Evolutionary conservation across 2,329 filamentous ascomycete genomes (phyloP).

Genomic region (Akanthomyces muscarius): DNA sequence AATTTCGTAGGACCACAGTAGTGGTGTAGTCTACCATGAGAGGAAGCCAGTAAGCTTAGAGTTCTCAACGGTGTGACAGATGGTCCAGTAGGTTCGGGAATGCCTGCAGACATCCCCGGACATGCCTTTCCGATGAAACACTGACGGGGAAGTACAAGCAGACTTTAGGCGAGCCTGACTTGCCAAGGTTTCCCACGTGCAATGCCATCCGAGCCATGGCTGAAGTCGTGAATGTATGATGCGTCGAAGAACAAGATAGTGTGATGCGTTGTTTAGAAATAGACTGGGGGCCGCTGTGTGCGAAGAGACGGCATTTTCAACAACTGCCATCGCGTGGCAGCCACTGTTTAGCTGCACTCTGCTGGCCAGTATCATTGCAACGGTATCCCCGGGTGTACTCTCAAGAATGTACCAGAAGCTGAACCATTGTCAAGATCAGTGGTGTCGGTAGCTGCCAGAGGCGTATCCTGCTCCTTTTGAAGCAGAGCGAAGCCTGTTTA

Average conservation of each 20-base stretch:
- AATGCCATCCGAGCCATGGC: slow-evolving; percentile 37
- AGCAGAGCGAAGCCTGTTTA: slow-evolving; percentile 81
- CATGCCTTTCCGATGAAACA: slow-evolving; percentile 17
- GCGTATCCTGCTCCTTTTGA: slow-evolving; percentile 60
- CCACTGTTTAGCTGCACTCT: background rate
- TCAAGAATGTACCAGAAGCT: slow-evolving; percentile 18
- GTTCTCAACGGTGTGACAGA: slow-evolving; percentile 4
- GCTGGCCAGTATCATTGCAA: background rate
- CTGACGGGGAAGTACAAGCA: background rate
- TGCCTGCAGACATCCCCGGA: slow-evolving; percentile 4
- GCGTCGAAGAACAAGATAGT: slow-evolving; percentile 43
- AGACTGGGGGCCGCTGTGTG: background rate
- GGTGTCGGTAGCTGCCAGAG: slow-evolving; percentile 37
- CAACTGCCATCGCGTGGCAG: background rate
- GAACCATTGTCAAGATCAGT: slow-evolving; percentile 27
- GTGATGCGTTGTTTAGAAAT: slow-evolving; percentile 25
- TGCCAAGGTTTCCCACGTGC: slow-evolving; percentile 16
- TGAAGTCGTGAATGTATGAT: slow-evolving; percentile 34
- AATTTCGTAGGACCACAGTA: background rate
- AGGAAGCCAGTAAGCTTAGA: background rate
- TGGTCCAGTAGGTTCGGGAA: slow-evolving; percentile 13
- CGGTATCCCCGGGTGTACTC: background rate
- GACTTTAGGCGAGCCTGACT: background rate
- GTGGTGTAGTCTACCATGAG: slow-evolving; percentile 9
- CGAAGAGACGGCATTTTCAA: background rate